Conservation (phyloP, 2,329 filamentous ascomycete genomes). For the Monilinia vaccinii-corymbosi region DNA sequence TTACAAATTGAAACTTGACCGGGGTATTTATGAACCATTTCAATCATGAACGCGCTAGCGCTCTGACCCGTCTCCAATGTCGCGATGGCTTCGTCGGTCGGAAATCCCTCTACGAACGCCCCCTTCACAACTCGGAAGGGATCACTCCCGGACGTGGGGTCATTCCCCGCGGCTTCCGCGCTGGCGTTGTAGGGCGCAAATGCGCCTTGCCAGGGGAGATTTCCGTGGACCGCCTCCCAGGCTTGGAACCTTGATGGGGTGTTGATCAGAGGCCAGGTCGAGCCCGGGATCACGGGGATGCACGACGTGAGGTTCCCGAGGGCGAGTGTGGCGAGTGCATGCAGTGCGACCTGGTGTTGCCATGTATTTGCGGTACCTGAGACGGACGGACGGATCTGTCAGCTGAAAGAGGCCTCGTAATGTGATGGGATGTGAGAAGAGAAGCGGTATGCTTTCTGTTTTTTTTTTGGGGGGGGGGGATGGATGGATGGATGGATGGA, state of each 20-base stretch:
- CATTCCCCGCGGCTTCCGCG: conserved; percentile 33
- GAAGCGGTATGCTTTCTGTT: too few relatives aligned
- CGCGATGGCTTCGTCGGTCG: conserved; percentile 34
- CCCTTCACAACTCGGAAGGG: conserved; percentile 33
- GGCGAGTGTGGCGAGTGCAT: conserved; percentile 39
- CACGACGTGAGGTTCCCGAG: conserved; percentile 36
- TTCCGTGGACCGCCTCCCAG: conserved; percentile 37
- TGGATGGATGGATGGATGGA: too few relatives aligned
- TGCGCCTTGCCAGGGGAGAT: conserved; percentile 37
- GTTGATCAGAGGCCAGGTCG: conserved; percentile 39
- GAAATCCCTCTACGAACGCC: conserved; percentile 39
- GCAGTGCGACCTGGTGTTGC: conserved; percentile 37
- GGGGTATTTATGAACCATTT: conserved; percentile 39
- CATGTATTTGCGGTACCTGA: conserved; percentile 36
- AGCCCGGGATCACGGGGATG: conserved; percentile 39
- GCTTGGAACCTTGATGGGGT: conserved; percentile 36
- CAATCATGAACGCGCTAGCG: conserved; percentile 39
- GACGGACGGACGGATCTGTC: background rate
- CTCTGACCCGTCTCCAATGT: conserved; percentile 23
- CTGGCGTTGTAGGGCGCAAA: conserved; percentile 37
- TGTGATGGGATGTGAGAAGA: too few relatives aligned
- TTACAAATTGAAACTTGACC: conserved; percentile 39
- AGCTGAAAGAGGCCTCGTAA: background rate
- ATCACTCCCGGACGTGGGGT: conserved; percentile 36
- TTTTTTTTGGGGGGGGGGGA: too few relatives aligned